Conservation (phyloP, 176 grass and related monocot genomes). For the Urochloa ruziziensis region DNA sequence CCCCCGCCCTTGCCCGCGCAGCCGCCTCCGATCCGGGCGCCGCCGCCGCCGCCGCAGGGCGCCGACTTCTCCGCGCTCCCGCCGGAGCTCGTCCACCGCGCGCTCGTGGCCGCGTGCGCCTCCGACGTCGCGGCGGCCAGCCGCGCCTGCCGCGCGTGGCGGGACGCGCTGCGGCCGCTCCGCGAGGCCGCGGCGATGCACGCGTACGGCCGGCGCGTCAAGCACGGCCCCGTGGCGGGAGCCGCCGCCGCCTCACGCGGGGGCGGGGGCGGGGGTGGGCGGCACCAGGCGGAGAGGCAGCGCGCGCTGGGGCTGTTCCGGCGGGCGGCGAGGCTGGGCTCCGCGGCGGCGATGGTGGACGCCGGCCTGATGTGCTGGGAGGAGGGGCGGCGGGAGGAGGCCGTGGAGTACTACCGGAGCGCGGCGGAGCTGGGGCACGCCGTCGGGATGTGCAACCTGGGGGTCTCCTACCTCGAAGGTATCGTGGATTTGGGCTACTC, state of each 20-base stretch:
- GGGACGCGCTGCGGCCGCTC: slow-evolving; percentile 65
- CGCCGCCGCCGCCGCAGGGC: not conserved
- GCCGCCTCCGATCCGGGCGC: not conserved
- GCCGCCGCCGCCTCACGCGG: not conserved
- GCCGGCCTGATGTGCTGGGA: slow-evolving; percentile 77
- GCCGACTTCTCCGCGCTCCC: slow-evolving; percentile 47
- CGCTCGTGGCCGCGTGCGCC: slow-evolving; percentile 31
- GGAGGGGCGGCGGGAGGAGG: slow-evolving; percentile 45
- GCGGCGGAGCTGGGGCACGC: slow-evolving; percentile 60
- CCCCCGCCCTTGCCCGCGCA: not conserved
- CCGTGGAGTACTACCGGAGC: slow-evolving; percentile 45
- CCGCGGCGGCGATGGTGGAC: slow-evolving; percentile 69
- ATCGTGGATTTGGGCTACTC: not conserved
- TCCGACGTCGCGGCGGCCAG: slow-evolving; percentile 54
- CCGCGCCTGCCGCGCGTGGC: slow-evolving; percentile 56
- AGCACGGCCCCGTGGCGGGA: slow-evolving; percentile 30
- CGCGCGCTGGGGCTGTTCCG: slow-evolving; percentile 55
- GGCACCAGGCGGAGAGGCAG: slow-evolving; percentile 1
- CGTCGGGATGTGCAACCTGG: slow-evolving; percentile 68
- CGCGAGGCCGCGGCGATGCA: slow-evolving; percentile 65
- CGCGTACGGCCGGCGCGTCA: slow-evolving; percentile 48
- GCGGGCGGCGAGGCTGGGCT: slow-evolving; percentile 56
- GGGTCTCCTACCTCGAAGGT: slow-evolving; percentile 73
- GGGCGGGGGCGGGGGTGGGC: not conserved
- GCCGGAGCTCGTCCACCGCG: slow-evolving; percentile 42